Conservation (phyloP, 768 basidiomycete species). For the Trametes coccinea region DNA sequence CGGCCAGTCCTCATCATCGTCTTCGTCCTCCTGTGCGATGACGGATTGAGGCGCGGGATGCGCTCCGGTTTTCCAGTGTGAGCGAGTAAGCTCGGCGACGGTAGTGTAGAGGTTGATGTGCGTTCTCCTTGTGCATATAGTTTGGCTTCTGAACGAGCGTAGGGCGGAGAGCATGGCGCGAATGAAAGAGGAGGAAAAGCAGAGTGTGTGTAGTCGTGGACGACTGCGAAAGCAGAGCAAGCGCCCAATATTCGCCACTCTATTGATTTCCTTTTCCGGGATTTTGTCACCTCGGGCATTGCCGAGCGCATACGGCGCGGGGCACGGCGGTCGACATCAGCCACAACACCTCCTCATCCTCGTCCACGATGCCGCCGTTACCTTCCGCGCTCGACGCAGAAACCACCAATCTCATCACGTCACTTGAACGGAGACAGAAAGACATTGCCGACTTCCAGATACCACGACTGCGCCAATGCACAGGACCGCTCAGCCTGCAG, state of each 20-base stretch:
- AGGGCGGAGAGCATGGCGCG: slow-evolving; percentile 6
- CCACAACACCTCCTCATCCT: not conserved
- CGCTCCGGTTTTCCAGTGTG: slow-evolving; percentile 27
- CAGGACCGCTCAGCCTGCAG: slow-evolving; percentile 68
- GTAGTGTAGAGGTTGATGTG: slow-evolving; percentile 27
- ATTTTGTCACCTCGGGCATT: not conserved
- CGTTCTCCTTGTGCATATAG: slow-evolving; percentile 9
- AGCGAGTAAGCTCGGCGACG: slow-evolving; percentile 25
- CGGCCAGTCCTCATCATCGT: slow-evolving; percentile 14
- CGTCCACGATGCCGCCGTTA: slow-evolving; percentile 59
- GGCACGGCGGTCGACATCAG: not conserved
- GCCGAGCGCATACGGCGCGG: not conserved
- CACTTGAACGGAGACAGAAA: slow-evolving; percentile 53
- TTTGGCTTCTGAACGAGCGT: not conserved
- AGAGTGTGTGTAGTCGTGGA: not conserved
- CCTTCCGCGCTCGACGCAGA: slow-evolving; percentile 55
- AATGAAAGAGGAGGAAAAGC: not conserved
- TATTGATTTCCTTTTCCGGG: not conserved
- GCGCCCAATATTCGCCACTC: not conserved
- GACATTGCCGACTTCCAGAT: slow-evolving; percentile 75
- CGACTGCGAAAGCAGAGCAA: not conserved
- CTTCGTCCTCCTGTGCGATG: slow-evolving; percentile 13
- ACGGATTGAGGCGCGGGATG: slow-evolving; percentile 27
- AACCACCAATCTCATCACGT: slow-evolving; percentile 49
- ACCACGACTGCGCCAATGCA: slow-evolving; percentile 68